phyloP scores from a whole-genome alignment of 2,329 filamentous ascomycete species.

The Stagonosporopsis tanaceti region DNA sequence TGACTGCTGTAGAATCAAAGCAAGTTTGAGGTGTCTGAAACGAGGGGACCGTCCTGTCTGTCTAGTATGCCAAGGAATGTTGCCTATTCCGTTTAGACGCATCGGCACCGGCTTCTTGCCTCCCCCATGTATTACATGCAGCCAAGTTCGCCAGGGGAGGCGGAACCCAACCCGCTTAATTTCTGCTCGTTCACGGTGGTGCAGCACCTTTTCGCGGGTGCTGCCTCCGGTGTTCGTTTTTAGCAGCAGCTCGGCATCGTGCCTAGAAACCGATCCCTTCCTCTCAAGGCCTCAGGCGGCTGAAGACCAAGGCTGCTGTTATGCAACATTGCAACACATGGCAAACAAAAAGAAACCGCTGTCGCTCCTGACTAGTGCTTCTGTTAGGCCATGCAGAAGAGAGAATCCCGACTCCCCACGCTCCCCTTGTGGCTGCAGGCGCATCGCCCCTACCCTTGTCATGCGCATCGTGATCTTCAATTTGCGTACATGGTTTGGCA shows the following conservation, averaged over 20 bases:
- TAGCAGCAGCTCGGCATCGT: conserved; percentile 4
- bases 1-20: not conserved
- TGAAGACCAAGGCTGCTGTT: not conserved
- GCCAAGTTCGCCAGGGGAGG: conserved; percentile 19
- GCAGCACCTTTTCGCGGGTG: conserved; percentile 4
- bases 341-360: not conserved
- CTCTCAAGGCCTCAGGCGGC: not conserved
- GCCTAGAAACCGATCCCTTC: not conserved
- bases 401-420: not conserved
- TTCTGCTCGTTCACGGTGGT: conserved; percentile 18
- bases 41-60: not conserved
- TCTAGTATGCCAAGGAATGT: conserved; percentile 2
- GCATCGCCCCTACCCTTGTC: conserved; percentile 12
- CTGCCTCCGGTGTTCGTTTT: not conserved
- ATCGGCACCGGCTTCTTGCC: conserved; percentile 11
- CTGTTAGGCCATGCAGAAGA: conserved; percentile 1
- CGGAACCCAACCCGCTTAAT: conserved; percentile 14
- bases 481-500: conserved; percentile 11
- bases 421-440: conserved; percentile 10
- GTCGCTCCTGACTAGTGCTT: not conserved
- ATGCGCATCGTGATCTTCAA: conserved; percentile 15
- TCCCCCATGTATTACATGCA: conserved; percentile 16
- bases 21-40: not conserved
- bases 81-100: not conserved
- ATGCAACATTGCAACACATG: conserved; percentile 1